Evolutionary conservation across 2,329 filamentous ascomycete species (phyloP).

Genomic region (Dothistroma septosporum): DNA sequence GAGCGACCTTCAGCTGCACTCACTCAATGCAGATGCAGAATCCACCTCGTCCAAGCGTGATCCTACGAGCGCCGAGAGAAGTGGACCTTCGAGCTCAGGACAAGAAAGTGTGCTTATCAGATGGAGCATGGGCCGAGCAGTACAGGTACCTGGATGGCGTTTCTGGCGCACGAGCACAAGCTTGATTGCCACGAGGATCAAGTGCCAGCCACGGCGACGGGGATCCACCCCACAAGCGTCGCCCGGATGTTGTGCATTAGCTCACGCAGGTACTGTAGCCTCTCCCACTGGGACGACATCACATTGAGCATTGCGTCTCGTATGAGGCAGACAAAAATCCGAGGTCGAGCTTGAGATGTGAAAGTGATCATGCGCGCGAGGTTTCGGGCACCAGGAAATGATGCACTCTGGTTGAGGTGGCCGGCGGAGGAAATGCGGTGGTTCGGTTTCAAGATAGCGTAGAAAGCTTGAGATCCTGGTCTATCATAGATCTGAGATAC

Average conservation of each 20-base stretch:
- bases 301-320: neutral
- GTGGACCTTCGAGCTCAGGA: neutral
- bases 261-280: conserved; percentile 10
- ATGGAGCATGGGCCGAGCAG: conserved; percentile 1
- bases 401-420: neutral
- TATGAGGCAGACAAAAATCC: neutral
- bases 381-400: neutral
- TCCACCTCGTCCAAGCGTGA: neutral
- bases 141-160: conserved; percentile 9
- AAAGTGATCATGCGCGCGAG: neutral
- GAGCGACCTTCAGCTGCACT: neutral
- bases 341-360: neutral
- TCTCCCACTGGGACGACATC: neutral
- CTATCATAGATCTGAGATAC: neutral
- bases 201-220: conserved; percentile 2
- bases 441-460: neutral
- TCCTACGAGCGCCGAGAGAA: neutral
- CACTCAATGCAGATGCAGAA: neutral
- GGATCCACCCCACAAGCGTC: conserved; percentile 4
- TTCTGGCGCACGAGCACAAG: conserved; percentile 10
- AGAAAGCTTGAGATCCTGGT: neutral
- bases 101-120: neutral
- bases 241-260: conserved; percentile 11
- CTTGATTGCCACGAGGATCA: conserved; percentile 11
- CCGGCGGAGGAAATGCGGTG: conserved; percentile 2